Base-by-base conservation (phyloP, 1,284 basidiomycete genomes). In the Ustilago sp. region DNA sequence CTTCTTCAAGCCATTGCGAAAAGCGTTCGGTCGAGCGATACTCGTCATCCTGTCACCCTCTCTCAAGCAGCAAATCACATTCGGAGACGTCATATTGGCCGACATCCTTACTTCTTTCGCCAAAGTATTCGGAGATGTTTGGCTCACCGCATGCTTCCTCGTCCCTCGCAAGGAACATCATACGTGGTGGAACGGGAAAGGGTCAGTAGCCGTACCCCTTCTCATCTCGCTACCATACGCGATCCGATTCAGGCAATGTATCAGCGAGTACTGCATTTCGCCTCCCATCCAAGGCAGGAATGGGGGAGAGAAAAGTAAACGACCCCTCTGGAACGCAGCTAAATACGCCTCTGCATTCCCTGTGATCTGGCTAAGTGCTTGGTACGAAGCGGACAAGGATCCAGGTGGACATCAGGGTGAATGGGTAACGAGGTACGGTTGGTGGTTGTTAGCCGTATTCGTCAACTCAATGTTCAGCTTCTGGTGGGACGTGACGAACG, bases 401-500 rank as follows among this genome's bases (percentile, higher is more conserved):
- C 36, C 59, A 41, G 43, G 35, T 8, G 59, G 56, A 52, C 36
- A 58, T 59, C 34, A 53, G 67, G 64, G 54, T 2, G 60, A 68
- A 17, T 61, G 60, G 61, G 39, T 67, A 7, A 61, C 63, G 15
- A 39, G 64, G 15, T 74, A 73, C 38, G 61, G 39, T 48, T 53
- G 69, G n/a, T 77, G 75, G 97, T 86, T 98, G 15, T 86, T 95
- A 31, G 90, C 92, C 12, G 95, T 94, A 32, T 89, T 90, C 15
- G 86, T 97, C 80, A 99, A 99, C 87, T 96, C 95, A 1, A 86
- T 94, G 51, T 99, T 94, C 87, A 96, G 94, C 7, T 98, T 97
- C 87, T 99, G 94, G 93, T 99, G 97, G 97, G 97, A 99, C 87
- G 90, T 99, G 38, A 94, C 93, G 52, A 94, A 98, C 85, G 97